Conservation (phyloP, 1,139 yeast species). For the Kurtzmaniella quercitrusa region DNA sequence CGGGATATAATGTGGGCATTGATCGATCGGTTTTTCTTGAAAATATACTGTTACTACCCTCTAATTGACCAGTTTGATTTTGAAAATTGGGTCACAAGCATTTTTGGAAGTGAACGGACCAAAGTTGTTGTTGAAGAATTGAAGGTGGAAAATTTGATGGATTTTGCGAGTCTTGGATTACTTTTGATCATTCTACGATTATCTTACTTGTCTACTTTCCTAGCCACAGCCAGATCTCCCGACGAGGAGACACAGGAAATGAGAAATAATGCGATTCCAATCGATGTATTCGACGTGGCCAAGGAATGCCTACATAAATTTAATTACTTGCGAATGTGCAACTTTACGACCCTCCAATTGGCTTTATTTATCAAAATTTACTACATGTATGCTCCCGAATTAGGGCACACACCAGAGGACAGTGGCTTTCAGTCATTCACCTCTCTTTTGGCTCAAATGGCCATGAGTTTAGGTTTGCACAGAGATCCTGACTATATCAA, state of each 20-base stretch:
- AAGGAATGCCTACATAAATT: slow-evolving; percentile 26
- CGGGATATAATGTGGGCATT: slow-evolving; percentile 30
- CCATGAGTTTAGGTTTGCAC: slow-evolving; percentile 43
- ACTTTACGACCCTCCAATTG: slow-evolving; percentile 25
- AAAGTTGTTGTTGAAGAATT: slow-evolving; percentile 18
- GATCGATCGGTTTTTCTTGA: slow-evolving; percentile 25
- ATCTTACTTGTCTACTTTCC: slow-evolving; percentile 28
- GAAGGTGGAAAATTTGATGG: slow-evolving; percentile 26
- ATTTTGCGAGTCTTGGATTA: slow-evolving; percentile 31
- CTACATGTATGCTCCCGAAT: slow-evolving; percentile 47
- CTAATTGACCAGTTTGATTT: slow-evolving; percentile 30
- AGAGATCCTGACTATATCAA: slow-evolving; percentile 37
- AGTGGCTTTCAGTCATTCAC: slow-evolving; percentile 42
- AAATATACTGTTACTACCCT: slow-evolving; percentile 36
- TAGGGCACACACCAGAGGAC: slow-evolving; percentile 41
- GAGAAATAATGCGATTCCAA: slow-evolving; percentile 23
- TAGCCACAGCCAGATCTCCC: slow-evolving; percentile 20
- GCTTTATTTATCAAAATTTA: slow-evolving; percentile 43
- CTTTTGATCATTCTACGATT: slow-evolving; percentile 27
- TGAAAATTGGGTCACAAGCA: slow-evolving; percentile 14
- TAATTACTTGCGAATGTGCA: slow-evolving; percentile 20
- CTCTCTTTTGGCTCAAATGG: slow-evolving; percentile 43
- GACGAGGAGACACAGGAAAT: slow-evolving; percentile 15
- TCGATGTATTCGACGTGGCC: slow-evolving; percentile 25
- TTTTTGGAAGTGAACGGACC: slow-evolving; percentile 24